These are phyloP conservation scores for Neurospora terricola DNA, from an alignment of 495 filamentous ascomycete species.

Conservation along the genomic window DNA sequence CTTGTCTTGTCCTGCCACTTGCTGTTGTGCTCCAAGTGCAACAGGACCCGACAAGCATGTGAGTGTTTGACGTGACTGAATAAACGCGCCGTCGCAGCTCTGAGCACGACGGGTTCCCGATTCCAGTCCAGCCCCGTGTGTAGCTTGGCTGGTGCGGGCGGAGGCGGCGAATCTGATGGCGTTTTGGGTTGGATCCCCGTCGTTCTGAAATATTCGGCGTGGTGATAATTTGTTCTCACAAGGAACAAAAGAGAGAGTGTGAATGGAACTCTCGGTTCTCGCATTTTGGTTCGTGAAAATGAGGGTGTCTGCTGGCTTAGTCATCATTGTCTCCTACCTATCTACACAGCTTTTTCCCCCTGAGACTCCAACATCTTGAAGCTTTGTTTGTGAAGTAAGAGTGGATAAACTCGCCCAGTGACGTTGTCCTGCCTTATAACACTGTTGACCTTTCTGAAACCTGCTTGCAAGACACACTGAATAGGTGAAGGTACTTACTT, in stretches of 20 bases:
- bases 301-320: background rate
- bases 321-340: background rate
- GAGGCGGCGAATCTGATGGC: background rate
- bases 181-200: conserved; percentile 3
- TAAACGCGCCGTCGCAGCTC: background rate
- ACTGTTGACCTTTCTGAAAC: background rate
- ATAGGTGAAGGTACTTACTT: background rate
- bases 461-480: background rate
- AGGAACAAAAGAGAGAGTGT: conserved; percentile 12
- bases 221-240: conserved; percentile 24
- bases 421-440: background rate
- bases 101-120: background rate
- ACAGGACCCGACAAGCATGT: background rate
- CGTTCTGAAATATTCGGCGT: conserved; percentile 33
- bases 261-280: background rate
- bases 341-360: too few species aligned
- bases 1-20: background rate
- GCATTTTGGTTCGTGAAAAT: background rate
- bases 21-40: background rate
- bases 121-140: background rate
- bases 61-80: background rate
- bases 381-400: too few species aligned
- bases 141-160: background rate
- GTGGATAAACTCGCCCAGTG: too few species aligned
- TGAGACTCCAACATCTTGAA: too few species aligned